Evolutionary conservation across 495 filamentous ascomycete genomes (phyloP).

Genomic region (Penicillium cinerascens): DNA sequence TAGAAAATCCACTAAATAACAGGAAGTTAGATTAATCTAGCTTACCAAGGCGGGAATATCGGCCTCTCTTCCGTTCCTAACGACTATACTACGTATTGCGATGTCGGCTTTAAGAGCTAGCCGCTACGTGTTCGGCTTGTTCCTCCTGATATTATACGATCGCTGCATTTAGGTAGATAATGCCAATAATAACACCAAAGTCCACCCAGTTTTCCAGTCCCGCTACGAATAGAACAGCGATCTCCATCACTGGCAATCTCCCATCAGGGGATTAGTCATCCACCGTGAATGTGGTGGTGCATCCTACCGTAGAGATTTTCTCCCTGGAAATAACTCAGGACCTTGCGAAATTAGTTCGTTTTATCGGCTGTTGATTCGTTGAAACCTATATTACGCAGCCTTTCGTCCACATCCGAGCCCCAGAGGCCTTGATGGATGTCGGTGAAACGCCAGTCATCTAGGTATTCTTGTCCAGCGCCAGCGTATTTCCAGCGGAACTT

Average conservation of each 20-base stretch:
- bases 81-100: conserved; percentile 65
- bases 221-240: conserved; percentile 70
- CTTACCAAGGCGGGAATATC: conserved; percentile 71
- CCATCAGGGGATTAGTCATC: too few species aligned
- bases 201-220: conserved; percentile 76
- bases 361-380: conserved; percentile 74
- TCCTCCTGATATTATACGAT: conserved; percentile 86
- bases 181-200: conserved; percentile 80
- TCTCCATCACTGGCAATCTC: conserved; percentile 70
- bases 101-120: conserved; percentile 77
- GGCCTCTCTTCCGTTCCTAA: conserved; percentile 62
- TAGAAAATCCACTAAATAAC: too few species aligned
- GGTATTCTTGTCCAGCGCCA: conserved; percentile 56
- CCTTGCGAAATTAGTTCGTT: conserved; percentile 67
- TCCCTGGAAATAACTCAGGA: conserved; percentile 69
- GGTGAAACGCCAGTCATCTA: conserved; percentile 67
- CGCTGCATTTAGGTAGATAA: conserved; percentile 67
- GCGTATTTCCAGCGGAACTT: conserved; percentile 42
- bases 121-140: conserved; percentile 77
- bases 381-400: conserved; percentile 61
- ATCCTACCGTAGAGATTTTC: conserved; percentile 74
- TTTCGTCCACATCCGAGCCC: conserved; percentile 48
- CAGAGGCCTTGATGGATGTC: conserved; percentile 62
- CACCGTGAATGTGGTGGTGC: too few species aligned
- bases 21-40: too few species aligned